Evolutionary conservation across 352 stramenopile species (phyloP).

Genomic region (Peronospora belbahrii): DNA sequence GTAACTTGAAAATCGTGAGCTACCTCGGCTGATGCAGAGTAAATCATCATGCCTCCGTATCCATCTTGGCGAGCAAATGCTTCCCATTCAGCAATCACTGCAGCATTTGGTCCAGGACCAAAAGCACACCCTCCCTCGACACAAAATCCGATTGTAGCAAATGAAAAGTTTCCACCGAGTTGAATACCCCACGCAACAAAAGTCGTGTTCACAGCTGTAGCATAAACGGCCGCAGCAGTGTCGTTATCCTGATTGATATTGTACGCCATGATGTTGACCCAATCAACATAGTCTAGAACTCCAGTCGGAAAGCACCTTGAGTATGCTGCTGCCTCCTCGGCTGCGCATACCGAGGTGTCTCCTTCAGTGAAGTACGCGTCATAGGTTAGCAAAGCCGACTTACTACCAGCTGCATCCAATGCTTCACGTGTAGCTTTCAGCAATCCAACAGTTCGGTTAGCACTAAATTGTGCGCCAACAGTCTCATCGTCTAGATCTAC

Average conservation of each 20-base stretch:
- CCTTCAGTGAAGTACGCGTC: conserved; percentile 66
- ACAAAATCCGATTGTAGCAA: conserved; percentile 56
- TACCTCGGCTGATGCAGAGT: conserved; percentile 51
- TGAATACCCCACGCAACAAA: conserved; percentile 47
- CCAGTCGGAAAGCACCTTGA: conserved; percentile 50
- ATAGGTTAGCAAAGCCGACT: conserved; percentile 50
- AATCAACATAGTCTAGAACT: conserved; percentile 52
- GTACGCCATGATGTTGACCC: conserved; percentile 83
- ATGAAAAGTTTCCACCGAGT: conserved; percentile 36
- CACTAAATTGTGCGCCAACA: conserved; percentile 48
- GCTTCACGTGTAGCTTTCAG: conserved; percentile 41
- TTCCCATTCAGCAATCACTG: conserved; percentile 47
- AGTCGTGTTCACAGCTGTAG: conserved; percentile 38
- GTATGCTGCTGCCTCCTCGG: conserved; percentile 30
- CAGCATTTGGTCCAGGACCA: conserved; percentile 48
- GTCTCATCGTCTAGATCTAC: conserved; percentile 74
- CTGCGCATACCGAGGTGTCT: conserved; percentile 48
- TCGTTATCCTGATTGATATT: conserved; percentile 48
- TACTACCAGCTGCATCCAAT: conserved; percentile 24
- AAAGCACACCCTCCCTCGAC: conserved; percentile 44
- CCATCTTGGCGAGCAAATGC: conserved; percentile 26
- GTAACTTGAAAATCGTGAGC: conserved; percentile 42
- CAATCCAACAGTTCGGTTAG: conserved; percentile 33
- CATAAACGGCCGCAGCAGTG: conserved; percentile 43
- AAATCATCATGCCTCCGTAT: conserved; percentile 71